phyloP scores from a whole-genome alignment of 2,329 filamentous ascomycete genomes.

The Curvularia spicifera region DNA sequence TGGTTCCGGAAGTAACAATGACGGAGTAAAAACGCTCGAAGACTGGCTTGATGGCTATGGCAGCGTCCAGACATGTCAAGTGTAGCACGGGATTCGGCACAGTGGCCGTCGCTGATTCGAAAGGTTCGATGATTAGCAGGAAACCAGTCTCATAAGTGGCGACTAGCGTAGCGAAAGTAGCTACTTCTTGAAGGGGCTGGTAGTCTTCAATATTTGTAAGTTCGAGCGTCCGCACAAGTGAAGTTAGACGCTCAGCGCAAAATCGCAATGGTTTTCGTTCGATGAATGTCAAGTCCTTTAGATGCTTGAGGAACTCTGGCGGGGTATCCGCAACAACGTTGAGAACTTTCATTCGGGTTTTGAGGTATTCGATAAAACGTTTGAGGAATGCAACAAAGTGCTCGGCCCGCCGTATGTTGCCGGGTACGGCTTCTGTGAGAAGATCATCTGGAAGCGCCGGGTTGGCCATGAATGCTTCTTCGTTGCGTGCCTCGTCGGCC shows the following conservation, averaged over 20 bases:
- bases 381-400: constrained; percentile 96
- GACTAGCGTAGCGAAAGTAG: constrained; percentile 93
- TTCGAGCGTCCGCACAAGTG: constrained; percentile 90
- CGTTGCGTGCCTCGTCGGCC: constrained; percentile 85
- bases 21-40: constrained; percentile 98
- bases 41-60: constrained; percentile 96
- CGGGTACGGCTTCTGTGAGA: constrained; percentile 92
- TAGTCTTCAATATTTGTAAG: constrained; percentile 98
- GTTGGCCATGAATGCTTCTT: constrained; percentile 97
- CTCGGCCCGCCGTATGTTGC: constrained; percentile 93
- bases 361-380: constrained; percentile 96
- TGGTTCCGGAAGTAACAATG: constrained; percentile 96
- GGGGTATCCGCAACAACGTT: constrained; percentile 98
- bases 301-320: constrained; percentile 87
- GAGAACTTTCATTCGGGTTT: constrained; percentile 97
- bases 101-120: constrained; percentile 91
- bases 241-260: constrained; percentile 92
- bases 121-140: constrained; percentile 93
- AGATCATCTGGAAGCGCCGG: constrained; percentile 92
- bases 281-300: constrained; percentile 96
- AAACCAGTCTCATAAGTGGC: constrained; percentile 98
- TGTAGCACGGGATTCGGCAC: constrained; percentile 97
- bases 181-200: constrained; percentile 94
- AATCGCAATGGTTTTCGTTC: constrained; percentile 94
- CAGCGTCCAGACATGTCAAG: constrained; percentile 94